These are phyloP conservation scores for Pseudopithomyces chartarum DNA, from an alignment of 2,329 filamentous ascomycete species.

Conservation along the genomic window DNA sequence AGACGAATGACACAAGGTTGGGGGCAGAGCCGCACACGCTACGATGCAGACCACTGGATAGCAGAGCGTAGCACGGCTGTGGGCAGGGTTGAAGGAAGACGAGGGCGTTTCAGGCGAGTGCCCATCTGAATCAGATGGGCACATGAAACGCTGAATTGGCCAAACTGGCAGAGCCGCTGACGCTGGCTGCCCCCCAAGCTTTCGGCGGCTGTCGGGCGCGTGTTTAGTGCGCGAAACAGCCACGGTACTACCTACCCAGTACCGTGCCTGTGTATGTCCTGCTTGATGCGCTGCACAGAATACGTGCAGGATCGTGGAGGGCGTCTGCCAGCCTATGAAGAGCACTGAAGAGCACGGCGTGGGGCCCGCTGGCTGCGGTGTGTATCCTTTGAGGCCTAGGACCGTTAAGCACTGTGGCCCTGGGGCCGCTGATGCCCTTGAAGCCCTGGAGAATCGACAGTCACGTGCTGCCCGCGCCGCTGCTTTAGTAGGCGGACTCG, in stretches of 20 bases:
- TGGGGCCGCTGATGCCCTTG: no score
- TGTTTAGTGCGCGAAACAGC: conserved; percentile 20
- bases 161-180: conserved; percentile 18
- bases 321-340: conserved; percentile 10
- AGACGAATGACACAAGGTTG: neutral
- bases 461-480: conserved; percentile 17
- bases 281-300: conserved; percentile 7
- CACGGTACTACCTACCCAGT: no score
- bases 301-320: neutral
- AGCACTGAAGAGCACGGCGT: conserved; percentile 12
- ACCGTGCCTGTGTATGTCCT: neutral
- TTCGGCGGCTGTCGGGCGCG: conserved; percentile 17
- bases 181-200: conserved; percentile 10
- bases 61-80: neutral
- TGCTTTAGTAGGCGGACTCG: conserved; percentile 18
- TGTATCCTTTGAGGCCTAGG: conserved; percentile 13
- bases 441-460: neutral
- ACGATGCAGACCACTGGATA: neutral
- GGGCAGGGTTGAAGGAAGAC: conserved; percentile 21
- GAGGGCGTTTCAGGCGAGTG: conserved; percentile 33
- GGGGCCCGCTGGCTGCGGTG: conserved; percentile 20
- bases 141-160: conserved; percentile 36
- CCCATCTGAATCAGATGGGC: conserved; percentile 21
- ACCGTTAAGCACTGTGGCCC: neutral
- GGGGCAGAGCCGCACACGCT: conserved; percentile 1